Percentiles rank a stretch among this genome's conserved stretches.
These are phyloP conservation scores for Leptographium lundbergii DNA, from an alignment of 2,329 filamentous ascomycete genomes.

Conservation along the genomic window DNA sequence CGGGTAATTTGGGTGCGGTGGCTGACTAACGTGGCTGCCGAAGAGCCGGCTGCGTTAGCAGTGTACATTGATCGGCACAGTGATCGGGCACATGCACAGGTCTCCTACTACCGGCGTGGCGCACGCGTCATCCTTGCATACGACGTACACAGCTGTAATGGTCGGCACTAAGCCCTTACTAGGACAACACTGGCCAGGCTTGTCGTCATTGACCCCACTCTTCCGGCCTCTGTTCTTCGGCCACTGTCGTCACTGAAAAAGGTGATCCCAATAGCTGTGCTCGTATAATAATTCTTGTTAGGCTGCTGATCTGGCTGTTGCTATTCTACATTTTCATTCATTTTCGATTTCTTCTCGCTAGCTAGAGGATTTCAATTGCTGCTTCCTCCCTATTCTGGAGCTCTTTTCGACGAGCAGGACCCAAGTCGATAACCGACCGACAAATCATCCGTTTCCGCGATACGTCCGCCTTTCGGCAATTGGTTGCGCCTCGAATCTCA, in stretches of 20 bases:
- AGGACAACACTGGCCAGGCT: not conserved
- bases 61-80: not conserved
- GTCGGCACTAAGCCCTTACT: not conserved
- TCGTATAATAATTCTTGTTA: not conserved
- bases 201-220: not conserved
- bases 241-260: not conserved
- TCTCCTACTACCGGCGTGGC: not conserved
- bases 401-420: not conserved
- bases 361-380: no score
- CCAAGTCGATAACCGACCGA: not conserved
- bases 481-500: not conserved
- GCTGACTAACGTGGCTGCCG: not conserved
- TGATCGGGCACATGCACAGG: not conserved
- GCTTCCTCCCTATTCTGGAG: not conserved
- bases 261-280: no score
- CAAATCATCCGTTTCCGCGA: not conserved
- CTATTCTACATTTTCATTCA: not conserved
- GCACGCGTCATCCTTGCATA: not conserved
- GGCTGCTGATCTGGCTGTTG: not conserved
- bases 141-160: not conserved
- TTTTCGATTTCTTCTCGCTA: no score
- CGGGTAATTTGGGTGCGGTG: not conserved
- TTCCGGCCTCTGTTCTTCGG: not conserved
- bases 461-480: not conserved
- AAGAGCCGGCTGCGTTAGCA: not conserved